Base-by-base conservation (phyloP, 805 yeast species). In the Ogataea pini region DNA sequence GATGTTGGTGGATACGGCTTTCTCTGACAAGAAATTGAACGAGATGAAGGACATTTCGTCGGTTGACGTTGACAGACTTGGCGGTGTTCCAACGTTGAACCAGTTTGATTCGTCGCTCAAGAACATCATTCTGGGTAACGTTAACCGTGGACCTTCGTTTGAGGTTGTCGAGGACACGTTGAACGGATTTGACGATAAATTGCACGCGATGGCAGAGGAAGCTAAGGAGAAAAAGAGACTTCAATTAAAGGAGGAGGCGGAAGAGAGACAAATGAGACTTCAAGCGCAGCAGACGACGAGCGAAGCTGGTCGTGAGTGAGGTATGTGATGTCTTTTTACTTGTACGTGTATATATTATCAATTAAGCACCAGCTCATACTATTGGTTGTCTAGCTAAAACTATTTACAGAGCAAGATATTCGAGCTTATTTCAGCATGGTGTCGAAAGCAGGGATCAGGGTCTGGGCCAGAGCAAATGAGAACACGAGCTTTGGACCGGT, bases 401-500 rank as follows among this genome's bases (percentile, higher is more conserved):
- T 27, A 28, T 27, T 16, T 28, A 40, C 33, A 25, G 12, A 10
- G 31, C 29, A 24, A 27, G n/a, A n/a, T n/a, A n/a, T n/a, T n/a
- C n/a, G n/a, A n/a, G n/a, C n/a, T 39, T 63, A 67, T 54, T 70
- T 72, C 56, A 89, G 69, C 49, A 85, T 58, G 58, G 82, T 82
- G 70, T 94, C 99, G 62, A 91, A 90, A 51, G 96, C 96, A 51
- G 99, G 99, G 59, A 94, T 94, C 75, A 94, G 81, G 34, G 96
- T 79, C 75, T 92, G 99, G 37, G 99, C 99, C 69, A 92, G 74
- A 8, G 99, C 99, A 66, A 92, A 92, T n/a, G 96, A 89, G 70
- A 94, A 94, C 46, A 94, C 99, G 63, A 94, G 80, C 75, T 94
- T 94, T 47, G 99, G 99, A 58, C 99, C 99, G 29, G 99, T 91